A percentile compares a stretch with the other conserved stretches of the same genome.
Evolutionary conservation across 768 basidiomycete species (phyloP).

Genomic region (Serendipita indica): DNA sequence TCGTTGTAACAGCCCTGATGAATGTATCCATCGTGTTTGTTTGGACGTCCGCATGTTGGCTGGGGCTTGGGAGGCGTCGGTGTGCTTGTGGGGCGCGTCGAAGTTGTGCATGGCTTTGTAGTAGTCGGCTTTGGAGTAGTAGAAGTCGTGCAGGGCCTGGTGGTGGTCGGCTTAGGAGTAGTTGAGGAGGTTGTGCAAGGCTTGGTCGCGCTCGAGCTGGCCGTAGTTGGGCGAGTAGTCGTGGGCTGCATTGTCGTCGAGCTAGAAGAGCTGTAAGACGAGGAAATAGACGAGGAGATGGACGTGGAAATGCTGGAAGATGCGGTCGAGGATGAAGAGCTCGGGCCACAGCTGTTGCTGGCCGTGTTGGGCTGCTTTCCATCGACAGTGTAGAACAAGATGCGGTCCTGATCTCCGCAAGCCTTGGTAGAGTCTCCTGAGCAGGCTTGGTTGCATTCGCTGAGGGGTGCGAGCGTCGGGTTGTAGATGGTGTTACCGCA

Average conservation of each 20-base stretch:
- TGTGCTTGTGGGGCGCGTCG: neutral
- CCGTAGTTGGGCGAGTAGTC: no score
- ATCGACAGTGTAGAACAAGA: neutral
- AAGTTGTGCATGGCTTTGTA: neutral
- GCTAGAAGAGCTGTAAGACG: neutral
- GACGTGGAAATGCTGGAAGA: no score
- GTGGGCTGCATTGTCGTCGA: neutral
- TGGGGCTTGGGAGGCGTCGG: neutral
- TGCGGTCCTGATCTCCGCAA: neutral
- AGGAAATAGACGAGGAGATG: neutral
- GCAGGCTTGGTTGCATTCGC: neutral
- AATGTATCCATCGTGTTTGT: neutral
- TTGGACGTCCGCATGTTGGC: neutral
- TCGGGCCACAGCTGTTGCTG: no score
- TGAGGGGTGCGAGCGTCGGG: neutral
- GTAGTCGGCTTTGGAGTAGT: neutral
- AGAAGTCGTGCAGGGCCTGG: no score
- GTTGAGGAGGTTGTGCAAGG: no score
- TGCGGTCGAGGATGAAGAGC: no score
- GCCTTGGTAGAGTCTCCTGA: neutral
- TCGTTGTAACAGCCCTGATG: neutral
- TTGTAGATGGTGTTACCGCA: neutral
- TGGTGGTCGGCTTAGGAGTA: neutral
- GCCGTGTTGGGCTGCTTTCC: neutral
- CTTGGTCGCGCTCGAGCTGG: neutral